phyloP scores from a whole-genome alignment of 2,329 filamentous ascomycete genomes.

The Ceratocystis cacaofunesta region DNA sequence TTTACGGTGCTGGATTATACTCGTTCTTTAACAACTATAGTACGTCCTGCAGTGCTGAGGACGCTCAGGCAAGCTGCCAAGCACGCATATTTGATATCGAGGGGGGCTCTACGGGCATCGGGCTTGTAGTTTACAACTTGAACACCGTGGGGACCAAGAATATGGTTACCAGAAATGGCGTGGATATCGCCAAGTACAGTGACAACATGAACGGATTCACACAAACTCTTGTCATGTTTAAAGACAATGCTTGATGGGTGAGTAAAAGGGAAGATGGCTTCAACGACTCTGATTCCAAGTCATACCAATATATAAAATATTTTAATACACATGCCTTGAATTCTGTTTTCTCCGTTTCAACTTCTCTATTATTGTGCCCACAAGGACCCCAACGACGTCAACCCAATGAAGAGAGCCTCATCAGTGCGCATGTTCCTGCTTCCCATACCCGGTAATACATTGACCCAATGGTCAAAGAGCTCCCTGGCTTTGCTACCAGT shows the following conservation, averaged over 20 bases:
- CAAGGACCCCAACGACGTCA: slow-evolving; percentile 50
- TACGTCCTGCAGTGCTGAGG: slow-evolving; percentile 31
- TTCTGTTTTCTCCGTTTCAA: background rate
- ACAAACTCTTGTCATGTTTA: slow-evolving; percentile 26
- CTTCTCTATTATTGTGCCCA: slow-evolving; percentile 27
- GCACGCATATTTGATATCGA: slow-evolving; percentile 27
- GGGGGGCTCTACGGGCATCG: slow-evolving; percentile 16
- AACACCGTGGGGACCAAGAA: slow-evolving; percentile 31
- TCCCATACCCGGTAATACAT: slow-evolving; percentile 65
- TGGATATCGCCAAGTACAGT: slow-evolving; percentile 24
- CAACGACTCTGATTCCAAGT: background rate
- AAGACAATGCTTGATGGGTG: slow-evolving; percentile 9
- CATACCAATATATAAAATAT: background rate
- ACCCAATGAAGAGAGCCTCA: slow-evolving; percentile 63
- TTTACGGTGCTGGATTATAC: slow-evolving; percentile 53
- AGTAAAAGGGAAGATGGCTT: slow-evolving; percentile 16
- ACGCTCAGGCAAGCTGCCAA: slow-evolving; percentile 32
- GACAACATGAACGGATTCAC: slow-evolving; percentile 29
- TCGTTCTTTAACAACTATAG: slow-evolving; percentile 53
- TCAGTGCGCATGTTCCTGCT: slow-evolving; percentile 72
- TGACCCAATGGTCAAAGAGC: slow-evolving; percentile 73
- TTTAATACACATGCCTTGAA: background rate
- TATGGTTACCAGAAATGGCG: slow-evolving; percentile 28
- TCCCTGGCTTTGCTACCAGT: slow-evolving; percentile 48
- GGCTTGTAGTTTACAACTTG: slow-evolving; percentile 30